phyloP scores from a whole-genome alignment of 768 basidiomycete genomes.

The Leccinum longicurvipes region DNA sequence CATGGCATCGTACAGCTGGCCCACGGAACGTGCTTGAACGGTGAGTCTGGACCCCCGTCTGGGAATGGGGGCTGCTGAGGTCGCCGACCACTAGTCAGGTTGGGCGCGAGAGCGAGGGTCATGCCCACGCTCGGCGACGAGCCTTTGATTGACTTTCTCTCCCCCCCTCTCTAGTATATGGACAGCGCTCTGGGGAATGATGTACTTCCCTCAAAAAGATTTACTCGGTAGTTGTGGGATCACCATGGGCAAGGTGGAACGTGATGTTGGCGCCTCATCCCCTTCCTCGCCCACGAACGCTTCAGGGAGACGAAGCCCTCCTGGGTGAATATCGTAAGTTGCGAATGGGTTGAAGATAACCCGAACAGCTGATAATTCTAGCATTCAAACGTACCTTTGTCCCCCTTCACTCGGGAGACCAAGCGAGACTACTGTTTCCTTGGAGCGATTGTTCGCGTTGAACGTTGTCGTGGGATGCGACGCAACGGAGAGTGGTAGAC shows the following conservation, averaged over 20 bases:
- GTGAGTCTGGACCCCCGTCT: not conserved
- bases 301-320: not conserved
- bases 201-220: not conserved
- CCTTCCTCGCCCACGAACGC: not conserved
- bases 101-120: not conserved
- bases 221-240: not conserved
- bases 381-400: not conserved
- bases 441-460: not conserved
- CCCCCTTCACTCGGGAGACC: not conserved
- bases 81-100: not conserved
- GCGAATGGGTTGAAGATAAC: constrained; percentile 3
- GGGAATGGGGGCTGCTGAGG: not conserved
- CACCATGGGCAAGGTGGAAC: not conserved
- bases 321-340: not conserved
- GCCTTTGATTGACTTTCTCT: not conserved
- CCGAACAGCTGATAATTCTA: not conserved
- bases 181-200: constrained; percentile 3
- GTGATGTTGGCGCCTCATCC: constrained; percentile 3
- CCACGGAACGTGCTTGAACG: not conserved
- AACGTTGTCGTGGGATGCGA: not conserved
- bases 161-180: not conserved
- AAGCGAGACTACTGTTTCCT: not conserved
- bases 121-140: not conserved
- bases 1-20: not conserved
- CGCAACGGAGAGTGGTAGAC: not conserved